Evolutionary conservation across 352 stramenopile species (phyloP).

Genomic region (Phytopythium mirpurense): DNA sequence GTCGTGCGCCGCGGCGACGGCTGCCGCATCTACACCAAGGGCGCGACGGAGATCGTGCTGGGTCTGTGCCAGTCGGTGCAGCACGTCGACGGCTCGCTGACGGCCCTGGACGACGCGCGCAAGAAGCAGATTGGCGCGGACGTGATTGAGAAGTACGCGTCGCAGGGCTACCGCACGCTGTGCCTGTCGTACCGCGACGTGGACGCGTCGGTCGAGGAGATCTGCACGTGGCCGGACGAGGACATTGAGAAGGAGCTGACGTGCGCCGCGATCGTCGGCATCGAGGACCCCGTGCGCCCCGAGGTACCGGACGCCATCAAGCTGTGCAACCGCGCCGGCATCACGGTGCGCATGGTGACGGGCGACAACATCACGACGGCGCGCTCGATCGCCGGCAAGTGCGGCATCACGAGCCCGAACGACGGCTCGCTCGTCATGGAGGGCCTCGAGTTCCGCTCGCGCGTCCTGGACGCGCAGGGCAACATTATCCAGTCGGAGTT

Average conservation of each 20-base stretch:
- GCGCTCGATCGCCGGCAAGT: slow-evolving; percentile 69
- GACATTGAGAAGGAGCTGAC: slow-evolving; percentile 87
- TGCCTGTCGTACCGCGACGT: slow-evolving; percentile 85
- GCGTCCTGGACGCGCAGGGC: slow-evolving; percentile 57
- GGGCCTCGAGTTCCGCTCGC: slow-evolving; percentile 56
- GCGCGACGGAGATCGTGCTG: slow-evolving; percentile 68
- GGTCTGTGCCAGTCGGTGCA: slow-evolving; percentile 68
- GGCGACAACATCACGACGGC: slow-evolving; percentile 97
- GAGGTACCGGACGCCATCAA: slow-evolving; percentile 93
- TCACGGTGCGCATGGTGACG: slow-evolving; percentile 98
- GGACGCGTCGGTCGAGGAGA: slow-evolving; percentile 48
- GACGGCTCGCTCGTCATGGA: slow-evolving; percentile 66
- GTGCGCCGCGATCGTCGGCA: slow-evolving; percentile 88
- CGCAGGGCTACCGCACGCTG: slow-evolving; percentile 78
- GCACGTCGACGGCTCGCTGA: slow-evolving; percentile 52
- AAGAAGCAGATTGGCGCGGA: slow-evolving; percentile 58
- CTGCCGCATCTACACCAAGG: slow-evolving; percentile 74
- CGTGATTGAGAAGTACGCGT: slow-evolving; percentile 78
- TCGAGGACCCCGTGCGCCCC: slow-evolving; percentile 91
- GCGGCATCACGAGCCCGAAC: slow-evolving; percentile 51
- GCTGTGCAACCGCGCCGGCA: slow-evolving; percentile 92
- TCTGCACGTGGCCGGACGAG: slow-evolving; percentile 65
- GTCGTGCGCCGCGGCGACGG: slow-evolving; percentile 38
- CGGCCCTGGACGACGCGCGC: slow-evolving; percentile 36
- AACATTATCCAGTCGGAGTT: slow-evolving; percentile 86